phyloP scores from a whole-genome alignment of 768 basidiomycete genomes.

The Tylopilus rubrobrunneus region DNA sequence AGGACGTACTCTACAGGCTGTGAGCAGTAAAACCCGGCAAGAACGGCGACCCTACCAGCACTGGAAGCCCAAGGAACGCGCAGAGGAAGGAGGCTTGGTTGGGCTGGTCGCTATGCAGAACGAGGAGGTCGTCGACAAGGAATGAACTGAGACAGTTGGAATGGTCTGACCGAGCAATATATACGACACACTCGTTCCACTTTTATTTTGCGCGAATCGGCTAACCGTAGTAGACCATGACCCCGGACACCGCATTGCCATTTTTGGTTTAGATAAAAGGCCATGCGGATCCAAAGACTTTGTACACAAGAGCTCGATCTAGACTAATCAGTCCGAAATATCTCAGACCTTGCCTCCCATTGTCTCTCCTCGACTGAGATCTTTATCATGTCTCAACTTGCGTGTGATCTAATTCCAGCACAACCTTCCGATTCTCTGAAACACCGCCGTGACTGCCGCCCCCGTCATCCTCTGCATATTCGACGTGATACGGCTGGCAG shows the following conservation, averaged over 20 bases:
- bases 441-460: no score
- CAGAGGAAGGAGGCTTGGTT: no score
- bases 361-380: not conserved
- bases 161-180: not conserved
- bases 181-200: constrained; percentile 25
- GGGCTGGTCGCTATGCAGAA: not conserved
- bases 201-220: constrained; percentile 27
- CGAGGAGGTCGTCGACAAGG: not conserved
- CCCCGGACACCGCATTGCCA: constrained; percentile 23
- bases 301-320: not conserved
- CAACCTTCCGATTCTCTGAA: no score
- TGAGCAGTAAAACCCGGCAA: not conserved
- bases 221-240: constrained; percentile 12
- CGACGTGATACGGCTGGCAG: not conserved
- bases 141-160: not conserved
- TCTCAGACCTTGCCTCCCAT: not conserved
- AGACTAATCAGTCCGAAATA: not conserved
- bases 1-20: not conserved
- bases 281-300: no score
- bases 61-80: not conserved
- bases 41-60: not conserved
- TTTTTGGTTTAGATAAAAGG: not conserved
- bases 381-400: not conserved
- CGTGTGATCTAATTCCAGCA: no score
- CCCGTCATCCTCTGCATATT: not conserved